These are phyloP conservation scores for Lentinula raphanica DNA, from an alignment of 768 basidiomycete species.

Conservation along the genomic window DNA sequence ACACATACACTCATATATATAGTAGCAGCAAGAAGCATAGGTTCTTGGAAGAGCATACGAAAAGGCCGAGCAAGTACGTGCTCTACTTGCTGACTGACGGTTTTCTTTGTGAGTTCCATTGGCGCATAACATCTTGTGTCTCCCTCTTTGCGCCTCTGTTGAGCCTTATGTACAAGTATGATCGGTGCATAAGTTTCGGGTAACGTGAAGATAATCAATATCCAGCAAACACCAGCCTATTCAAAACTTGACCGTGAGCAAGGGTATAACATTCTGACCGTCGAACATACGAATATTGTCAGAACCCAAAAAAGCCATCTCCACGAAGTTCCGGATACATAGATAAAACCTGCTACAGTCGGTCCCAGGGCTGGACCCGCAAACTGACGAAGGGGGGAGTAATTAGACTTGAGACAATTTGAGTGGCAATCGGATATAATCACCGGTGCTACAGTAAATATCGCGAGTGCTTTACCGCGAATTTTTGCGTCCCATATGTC, in stretches of 20 bases:
- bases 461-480: conserved; percentile 59
- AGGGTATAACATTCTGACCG: neutral
- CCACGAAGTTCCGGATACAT: conserved; percentile 40
- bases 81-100: conserved; percentile 35
- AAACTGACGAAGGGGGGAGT: neutral
- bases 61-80: conserved; percentile 54
- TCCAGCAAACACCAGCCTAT: conserved; percentile 44
- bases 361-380: conserved; percentile 61
- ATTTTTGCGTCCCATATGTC: conserved; percentile 59
- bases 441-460: conserved; percentile 64
- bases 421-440: neutral
- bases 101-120: conserved; percentile 37
- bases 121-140: conserved; percentile 49
- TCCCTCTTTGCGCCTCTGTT: conserved; percentile 41
- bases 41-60: conserved; percentile 57
- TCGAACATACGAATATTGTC: conserved; percentile 45
- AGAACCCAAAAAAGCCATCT: conserved; percentile 66
- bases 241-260: neutral
- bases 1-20: conserved; percentile 53
- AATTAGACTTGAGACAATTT: neutral
- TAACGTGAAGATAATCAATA: conserved; percentile 47
- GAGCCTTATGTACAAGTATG: conserved; percentile 49
- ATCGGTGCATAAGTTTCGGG: conserved; percentile 67
- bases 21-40: conserved; percentile 60
- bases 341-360: conserved; percentile 44